These are phyloP conservation scores for Pyricularia grisea DNA, from an alignment of 2,329 filamentous ascomycete genomes.

Conservation along the genomic window DNA sequence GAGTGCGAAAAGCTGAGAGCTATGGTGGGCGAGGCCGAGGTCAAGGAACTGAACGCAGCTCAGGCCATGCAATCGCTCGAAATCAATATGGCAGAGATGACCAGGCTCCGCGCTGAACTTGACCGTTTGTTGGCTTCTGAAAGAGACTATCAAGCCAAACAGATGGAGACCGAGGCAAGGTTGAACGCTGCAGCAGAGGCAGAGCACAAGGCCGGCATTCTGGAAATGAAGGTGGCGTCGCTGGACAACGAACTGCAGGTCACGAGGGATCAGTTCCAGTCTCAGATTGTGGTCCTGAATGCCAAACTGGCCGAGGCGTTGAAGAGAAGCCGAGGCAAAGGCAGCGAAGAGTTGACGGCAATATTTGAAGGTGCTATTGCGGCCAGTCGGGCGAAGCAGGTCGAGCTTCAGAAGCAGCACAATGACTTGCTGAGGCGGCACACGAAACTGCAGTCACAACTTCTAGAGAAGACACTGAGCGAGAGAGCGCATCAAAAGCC, in stretches of 20 bases:
- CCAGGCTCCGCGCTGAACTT: constrained; percentile 49
- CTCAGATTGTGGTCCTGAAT: constrained; percentile 38
- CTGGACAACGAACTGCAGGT: constrained; percentile 36
- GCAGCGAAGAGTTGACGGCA: constrained; percentile 22
- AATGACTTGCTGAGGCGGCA: constrained; percentile 40
- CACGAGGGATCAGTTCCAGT: constrained; percentile 32
- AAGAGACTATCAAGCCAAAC: constrained; percentile 53
- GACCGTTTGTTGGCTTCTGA: constrained; percentile 50
- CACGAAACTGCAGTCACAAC: constrained; percentile 33
- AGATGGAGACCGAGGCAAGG: constrained; percentile 48
- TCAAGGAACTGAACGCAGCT: constrained; percentile 53
- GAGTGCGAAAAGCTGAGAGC: constrained; percentile 57
- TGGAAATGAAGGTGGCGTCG: constrained; percentile 47
- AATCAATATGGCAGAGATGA: constrained; percentile 49
- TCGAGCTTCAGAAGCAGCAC: constrained; percentile 43
- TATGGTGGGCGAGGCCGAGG: constrained; percentile 59
- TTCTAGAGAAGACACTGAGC: not conserved
- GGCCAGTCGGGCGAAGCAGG: constrained; percentile 42
- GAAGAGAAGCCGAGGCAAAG: constrained; percentile 9
- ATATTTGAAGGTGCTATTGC: constrained; percentile 35
- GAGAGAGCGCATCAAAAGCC: not conserved
- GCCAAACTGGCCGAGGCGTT: constrained; percentile 30
- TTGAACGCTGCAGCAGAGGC: constrained; percentile 49
- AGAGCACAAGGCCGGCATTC: constrained; percentile 46
- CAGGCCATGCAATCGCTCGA: constrained; percentile 57